These are phyloP conservation scores for Mitragyna speciosa DNA, from an alignment of 257 asterid genomes.

Conservation along the genomic window DNA sequence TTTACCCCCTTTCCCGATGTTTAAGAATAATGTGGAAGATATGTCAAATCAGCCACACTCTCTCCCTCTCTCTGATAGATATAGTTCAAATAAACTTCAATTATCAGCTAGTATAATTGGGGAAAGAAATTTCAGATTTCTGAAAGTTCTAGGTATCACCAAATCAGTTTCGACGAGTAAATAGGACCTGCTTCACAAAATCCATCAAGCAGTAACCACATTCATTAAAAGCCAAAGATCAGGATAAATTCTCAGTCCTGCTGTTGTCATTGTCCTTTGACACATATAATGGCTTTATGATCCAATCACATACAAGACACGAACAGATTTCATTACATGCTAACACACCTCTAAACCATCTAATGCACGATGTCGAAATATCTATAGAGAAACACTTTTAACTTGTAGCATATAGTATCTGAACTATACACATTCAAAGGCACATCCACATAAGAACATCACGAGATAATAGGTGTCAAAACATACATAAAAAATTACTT, in stretches of 20 bases:
- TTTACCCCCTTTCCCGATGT: neutral
- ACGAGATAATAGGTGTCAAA: neutral
- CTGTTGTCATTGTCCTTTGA: neutral
- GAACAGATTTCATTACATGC: neutral
- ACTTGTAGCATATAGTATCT: neutral
- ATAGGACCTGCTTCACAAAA: neutral
- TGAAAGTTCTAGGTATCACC: neutral
- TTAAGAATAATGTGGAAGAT: neutral
- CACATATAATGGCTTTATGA: neutral
- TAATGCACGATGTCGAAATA: neutral
- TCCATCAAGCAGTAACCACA: neutral
- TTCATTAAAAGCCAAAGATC: neutral
- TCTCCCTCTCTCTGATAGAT: neutral
- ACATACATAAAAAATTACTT: neutral
- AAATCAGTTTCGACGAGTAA: neutral
- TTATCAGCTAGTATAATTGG: neutral
- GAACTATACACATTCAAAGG: neutral
- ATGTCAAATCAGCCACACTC: neutral
- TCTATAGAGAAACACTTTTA: neutral
- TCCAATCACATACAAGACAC: neutral
- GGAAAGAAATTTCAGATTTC: too few relatives aligned
- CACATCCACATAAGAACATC: neutral
- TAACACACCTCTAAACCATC: neutral
- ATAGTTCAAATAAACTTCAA: too few relatives aligned
- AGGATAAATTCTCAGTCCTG: neutral